phyloP scores from a whole-genome alignment of 495 filamentous ascomycete genomes.

The Tuber indicum region DNA sequence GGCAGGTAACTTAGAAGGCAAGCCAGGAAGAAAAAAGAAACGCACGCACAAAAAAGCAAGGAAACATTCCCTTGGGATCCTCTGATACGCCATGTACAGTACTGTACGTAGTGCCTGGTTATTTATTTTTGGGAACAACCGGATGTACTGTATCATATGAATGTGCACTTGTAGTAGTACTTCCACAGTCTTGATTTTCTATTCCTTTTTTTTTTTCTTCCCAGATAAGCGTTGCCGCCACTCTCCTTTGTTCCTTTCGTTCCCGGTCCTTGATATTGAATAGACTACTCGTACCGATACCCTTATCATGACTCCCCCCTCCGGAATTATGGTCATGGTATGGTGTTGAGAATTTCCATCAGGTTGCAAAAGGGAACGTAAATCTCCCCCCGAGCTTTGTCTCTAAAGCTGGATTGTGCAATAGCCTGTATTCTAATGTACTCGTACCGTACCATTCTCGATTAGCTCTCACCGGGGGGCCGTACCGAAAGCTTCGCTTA shows the following conservation, averaged over 20 bases:
- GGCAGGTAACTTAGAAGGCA: not conserved
- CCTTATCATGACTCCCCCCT: not conserved
- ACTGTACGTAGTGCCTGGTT: not conserved
- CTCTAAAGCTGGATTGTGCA: not conserved
- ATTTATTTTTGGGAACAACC: conserved; percentile 1
- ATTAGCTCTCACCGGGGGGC: not conserved
- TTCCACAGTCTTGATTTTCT: not conserved
- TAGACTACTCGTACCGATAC: not conserved
- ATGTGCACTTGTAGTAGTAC: not conserved
- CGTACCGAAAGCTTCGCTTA: not conserved
- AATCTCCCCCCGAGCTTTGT: not conserved
- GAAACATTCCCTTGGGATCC: not conserved
- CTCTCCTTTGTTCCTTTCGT: not conserved
- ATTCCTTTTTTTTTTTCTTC: not conserved
- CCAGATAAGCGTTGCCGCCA: not conserved
- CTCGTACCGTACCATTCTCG: too few relatives aligned
- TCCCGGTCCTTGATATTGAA: not conserved
- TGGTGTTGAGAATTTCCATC: not conserved
- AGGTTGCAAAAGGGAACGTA: not conserved
- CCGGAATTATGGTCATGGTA: not conserved
- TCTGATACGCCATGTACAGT: too few relatives aligned
- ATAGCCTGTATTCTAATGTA: too few relatives aligned
- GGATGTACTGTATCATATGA: not conserved
- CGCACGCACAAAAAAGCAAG: not conserved
- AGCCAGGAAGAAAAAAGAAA: not conserved